phyloP scores from a whole-genome alignment of 345 rosid species.

The Streptanthus diversifolius region DNA sequence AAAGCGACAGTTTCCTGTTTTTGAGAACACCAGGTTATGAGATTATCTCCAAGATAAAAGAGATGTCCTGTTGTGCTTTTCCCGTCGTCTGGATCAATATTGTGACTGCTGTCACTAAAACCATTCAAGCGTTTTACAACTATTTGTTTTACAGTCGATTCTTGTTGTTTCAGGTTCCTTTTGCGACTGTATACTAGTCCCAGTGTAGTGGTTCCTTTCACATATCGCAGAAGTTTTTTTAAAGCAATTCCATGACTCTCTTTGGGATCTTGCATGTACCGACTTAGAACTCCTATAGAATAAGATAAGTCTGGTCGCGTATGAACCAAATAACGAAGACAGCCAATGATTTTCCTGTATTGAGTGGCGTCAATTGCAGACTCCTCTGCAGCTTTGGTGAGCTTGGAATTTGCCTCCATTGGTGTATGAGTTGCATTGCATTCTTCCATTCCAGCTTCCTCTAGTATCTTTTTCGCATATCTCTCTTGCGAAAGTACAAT shows the following conservation, averaged over 20 bases:
- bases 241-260: neutral
- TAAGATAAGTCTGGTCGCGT: neutral
- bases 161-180: neutral
- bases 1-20: no score
- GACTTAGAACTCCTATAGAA: no score
- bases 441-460: neutral
- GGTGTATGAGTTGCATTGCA: neutral
- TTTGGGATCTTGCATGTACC: neutral
- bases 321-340: neutral
- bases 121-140: no score
- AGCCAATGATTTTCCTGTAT: neutral
- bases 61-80: no score
- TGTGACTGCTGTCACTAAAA: neutral
- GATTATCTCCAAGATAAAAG: no score
- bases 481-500: neutral
- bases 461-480: neutral
- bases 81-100: no score
- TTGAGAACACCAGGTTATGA: no score
- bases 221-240: neutral
- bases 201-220: neutral
- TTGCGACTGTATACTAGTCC: neutral
- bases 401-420: neutral
- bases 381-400: no score
- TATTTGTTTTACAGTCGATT: no score
- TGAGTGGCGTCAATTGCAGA: rapidly evolving